Evolutionary conservation across 2,329 filamentous ascomycete species (phyloP), one percentile per base, ranked within the genome.

Genomic region (Helotiales sp.): DNA sequence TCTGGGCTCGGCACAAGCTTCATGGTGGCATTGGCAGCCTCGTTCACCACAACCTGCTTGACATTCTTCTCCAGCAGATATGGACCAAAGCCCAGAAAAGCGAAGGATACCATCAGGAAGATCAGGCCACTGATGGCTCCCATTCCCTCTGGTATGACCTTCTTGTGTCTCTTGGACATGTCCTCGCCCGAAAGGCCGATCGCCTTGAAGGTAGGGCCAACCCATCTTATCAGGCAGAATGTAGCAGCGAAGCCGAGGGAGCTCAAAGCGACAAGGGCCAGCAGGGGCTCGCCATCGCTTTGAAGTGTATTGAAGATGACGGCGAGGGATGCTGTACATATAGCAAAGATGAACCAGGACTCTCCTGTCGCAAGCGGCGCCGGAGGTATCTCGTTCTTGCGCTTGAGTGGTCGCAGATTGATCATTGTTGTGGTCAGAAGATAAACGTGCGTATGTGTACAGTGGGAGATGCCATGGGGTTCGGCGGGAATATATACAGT

Each of bases 111-210:
- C 64, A 99, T 81, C 42, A 99, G 81, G 75, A 98, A 98, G 25
- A 98, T 92, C 64, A 95, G 85, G 8, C 93, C 95, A 71, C 91
- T 96, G 25, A 99, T 84, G 57, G 91, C 91, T 29, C 95, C 95
- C 93, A 99, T 97, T 65, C 90, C 93, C 75, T 99, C 95, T 22
- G 95, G 95, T 68, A 97, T 88, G 74, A 95, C 91, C 59, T 81
- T 81, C 65, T 84, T 84, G 67, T 85, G 84, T 58, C 82, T 76
- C 74, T 92, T 99, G 71, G 89, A 88, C 80, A 97, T 81, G 73
- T 99, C 95, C 69, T 84, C 89, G 55, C 95, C 95, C 72, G 93
- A 95, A 71, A 97, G 83, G 15, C 93, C 95, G 34, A 90, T 90
- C 66, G 84, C 86, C 72, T 97, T 87, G 73, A 99, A 98, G 1